Conservation (phyloP, 768 basidiomycete species). For the Mycena alexandri region DNA sequence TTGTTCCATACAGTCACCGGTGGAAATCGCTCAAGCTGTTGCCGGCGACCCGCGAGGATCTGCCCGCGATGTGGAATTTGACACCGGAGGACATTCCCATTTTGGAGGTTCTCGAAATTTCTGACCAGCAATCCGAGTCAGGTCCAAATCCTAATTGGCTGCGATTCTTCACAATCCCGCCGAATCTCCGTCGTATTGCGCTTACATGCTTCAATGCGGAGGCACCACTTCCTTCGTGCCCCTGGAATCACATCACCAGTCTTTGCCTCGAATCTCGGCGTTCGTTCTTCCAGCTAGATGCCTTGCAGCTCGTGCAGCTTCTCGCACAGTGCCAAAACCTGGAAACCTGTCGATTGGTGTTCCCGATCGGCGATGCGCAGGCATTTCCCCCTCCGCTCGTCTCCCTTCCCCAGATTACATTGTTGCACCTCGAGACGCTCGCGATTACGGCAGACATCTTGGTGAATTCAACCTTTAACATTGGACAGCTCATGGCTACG, state of each 20-base stretch:
- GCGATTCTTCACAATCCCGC: not conserved
- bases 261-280: not conserved
- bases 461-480: not conserved
- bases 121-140: not conserved
- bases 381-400: no score
- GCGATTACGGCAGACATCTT: constrained; percentile 3
- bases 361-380: not conserved
- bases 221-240: not conserved
- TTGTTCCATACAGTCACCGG: not conserved
- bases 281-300: constrained; percentile 1
- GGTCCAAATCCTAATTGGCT: not conserved
- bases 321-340: constrained; percentile 9
- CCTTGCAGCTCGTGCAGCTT: not conserved
- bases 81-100: constrained; percentile 4
- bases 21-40: constrained; percentile 3
- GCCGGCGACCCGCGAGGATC: not conserved
- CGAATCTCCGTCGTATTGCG: not conserved
- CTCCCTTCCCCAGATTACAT: not conserved
- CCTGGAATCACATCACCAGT: constrained; percentile 10
- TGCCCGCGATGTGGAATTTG: not conserved
- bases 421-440: not conserved
- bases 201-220: not conserved
- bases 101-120: constrained; percentile 7
- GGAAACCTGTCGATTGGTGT: not conserved
- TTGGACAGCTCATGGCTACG: not conserved